phyloP scores from a whole-genome alignment of 2,329 filamentous ascomycete genomes.

The Piedraia hortae region DNA sequence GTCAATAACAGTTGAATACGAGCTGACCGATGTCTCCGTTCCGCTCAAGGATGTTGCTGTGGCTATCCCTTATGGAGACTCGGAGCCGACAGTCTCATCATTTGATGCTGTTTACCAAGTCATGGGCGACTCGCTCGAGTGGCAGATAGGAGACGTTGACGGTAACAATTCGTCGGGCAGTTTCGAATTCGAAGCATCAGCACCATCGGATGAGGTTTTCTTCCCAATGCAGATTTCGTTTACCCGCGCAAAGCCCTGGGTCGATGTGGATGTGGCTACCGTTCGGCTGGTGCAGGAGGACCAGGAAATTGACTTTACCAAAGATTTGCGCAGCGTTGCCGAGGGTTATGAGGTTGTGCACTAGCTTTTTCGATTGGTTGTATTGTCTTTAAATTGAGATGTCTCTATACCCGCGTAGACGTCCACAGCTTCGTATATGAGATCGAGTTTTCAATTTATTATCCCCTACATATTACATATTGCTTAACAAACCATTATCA shows the following conservation, averaged over 20 bases:
- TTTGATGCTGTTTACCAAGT: slow-evolving; percentile 91
- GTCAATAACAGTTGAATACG: slow-evolving; percentile 86
- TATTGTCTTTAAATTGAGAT: too few relatives aligned
- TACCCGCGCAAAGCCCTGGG: slow-evolving; percentile 57
- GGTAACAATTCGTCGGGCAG: slow-evolving; percentile 58
- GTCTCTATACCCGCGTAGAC: background rate
- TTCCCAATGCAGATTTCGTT: slow-evolving; percentile 93
- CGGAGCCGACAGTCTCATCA: slow-evolving; percentile 69
- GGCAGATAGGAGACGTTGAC: slow-evolving; percentile 69
- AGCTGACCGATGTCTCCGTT: slow-evolving; percentile 49
- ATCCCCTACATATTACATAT: too few relatives aligned
- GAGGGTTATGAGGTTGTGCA: slow-evolving; percentile 53
- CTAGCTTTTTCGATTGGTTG: slow-evolving; percentile 1
- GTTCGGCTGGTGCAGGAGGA: slow-evolving; percentile 47
- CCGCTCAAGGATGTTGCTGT: slow-evolving; percentile 61
- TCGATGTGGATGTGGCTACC: slow-evolving; percentile 74
- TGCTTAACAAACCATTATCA: too few relatives aligned
- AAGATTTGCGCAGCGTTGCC: slow-evolving; percentile 49
- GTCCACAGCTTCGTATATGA: too few relatives aligned
- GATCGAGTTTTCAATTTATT: too few relatives aligned
- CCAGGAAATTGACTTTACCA: slow-evolving; percentile 57
- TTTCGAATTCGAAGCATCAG: slow-evolving; percentile 86
- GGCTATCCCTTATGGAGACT: slow-evolving; percentile 58
- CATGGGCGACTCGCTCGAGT: slow-evolving; percentile 73
- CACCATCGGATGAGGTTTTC: slow-evolving; percentile 72